Base-by-base conservation (phyloP, 257 asterid genomes). In the Ilex asprella region DNA sequence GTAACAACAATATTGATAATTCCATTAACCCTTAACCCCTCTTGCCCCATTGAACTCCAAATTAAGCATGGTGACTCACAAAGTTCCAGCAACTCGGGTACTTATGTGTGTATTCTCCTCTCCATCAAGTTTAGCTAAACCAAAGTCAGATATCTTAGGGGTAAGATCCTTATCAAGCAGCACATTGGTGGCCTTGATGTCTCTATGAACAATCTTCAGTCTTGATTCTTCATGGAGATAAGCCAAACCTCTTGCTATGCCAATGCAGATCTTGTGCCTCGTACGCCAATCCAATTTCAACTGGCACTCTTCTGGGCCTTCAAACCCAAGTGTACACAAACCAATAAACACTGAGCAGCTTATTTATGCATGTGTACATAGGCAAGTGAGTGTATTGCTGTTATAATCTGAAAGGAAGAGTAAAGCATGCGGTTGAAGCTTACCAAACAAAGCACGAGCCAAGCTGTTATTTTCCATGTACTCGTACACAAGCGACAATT, bases 41-140 rank as follows among this genome's bases (percentile, higher is more conserved):
- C 5, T 35, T 35, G 7, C 2, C 41, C 8, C 41, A 35, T 35
- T 35, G 7, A 35, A 35, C 8, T 35, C 8, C 8, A 35, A 35
- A 35, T 46, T 10, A 10, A 46, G 3, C 4, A 46, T 2, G 52
- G 52, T 10, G 13, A 14, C 88, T 79, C 61, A 82, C 88, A 61
- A 76, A 64, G 88, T 82, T 69, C 88, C 88, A 50, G 88, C 88
- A 15, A 82, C 31, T 5, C 88, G 85, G 31, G 88, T 82, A 72
- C 81, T 82, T 61, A 82, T 82, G 66, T 82, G 88, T 35, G 88
- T 78, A 39, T 82, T 79, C 44, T 79, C 88, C 61, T 82, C 88
- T 52, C 79, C 88, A 44, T 82, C 77, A 12, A 82, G 85, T 74
- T 79, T 82, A 43, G 88, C 88, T 30, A 82, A 81, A 32, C 88